Evolutionary conservation across 2,329 filamentous ascomycete genomes (phyloP), one percentile per base, ranked within the genome.

Genomic region (Scedosporium boydii): DNA sequence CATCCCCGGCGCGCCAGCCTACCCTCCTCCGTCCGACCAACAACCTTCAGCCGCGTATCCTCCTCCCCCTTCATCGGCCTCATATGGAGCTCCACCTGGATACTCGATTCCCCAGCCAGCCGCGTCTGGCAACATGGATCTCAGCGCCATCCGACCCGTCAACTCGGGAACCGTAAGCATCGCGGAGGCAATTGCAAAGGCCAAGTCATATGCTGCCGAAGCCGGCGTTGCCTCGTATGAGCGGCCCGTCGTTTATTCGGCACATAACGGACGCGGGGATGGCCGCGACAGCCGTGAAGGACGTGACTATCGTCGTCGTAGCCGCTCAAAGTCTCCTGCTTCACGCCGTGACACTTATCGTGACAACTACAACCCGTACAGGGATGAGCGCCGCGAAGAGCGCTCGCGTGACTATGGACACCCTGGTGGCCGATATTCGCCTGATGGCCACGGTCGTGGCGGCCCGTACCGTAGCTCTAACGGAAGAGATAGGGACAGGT

Each of bases 121-220:
- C 5, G 82, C 82, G 62, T 89, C 88, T 64, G 91, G 91, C 59
- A 92, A 85, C 68, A 80, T 96, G 65, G 91, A 96, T 71, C 76
- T 96, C 60, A 93, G 88, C 75, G 82, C 84, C 62, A 90, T 95
- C 71, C 89, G 89, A 69, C 91, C 91, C 4, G 83, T 88, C 62
- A 91, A 83, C 71, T 90, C 89, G 34, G 91, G 91, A 63, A 91
- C 88, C 21, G 87, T 96, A 68, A 93, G 87, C 74, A 87, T 96
- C 66, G 84, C 88, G 63, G 91, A 96, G 73, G 89, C 91, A 58
- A 87, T 96, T 68, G 90, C 91, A 46, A 91, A 92, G 72, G 91
- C 91, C 57, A 89, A 90, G 72, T 89, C 87, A 51, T 90, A 90
- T 73, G 90, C 91, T 48, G 86, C 89, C 34, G 88, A 93, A 72